These are phyloP conservation scores for Boeremia exigua DNA, from an alignment of 2,329 filamentous ascomycete species.

Conservation along the genomic window DNA sequence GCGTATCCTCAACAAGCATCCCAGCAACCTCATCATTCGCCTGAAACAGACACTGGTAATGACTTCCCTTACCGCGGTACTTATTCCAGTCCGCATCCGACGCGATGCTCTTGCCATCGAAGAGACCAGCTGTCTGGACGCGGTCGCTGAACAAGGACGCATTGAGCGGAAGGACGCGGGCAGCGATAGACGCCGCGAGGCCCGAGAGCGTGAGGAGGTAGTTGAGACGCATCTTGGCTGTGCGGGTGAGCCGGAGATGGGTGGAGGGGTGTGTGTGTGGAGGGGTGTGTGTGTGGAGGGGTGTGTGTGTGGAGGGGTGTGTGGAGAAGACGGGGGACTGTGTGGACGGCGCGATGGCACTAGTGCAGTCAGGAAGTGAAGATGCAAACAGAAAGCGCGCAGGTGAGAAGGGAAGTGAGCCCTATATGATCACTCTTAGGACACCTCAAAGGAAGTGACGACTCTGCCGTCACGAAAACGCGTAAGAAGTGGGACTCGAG, in stretches of 20 bases:
- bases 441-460: background rate
- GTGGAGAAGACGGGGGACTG: background rate
- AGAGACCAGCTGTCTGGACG: background rate
- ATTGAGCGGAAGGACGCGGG: background rate
- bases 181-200: background rate
- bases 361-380: background rate
- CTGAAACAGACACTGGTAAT: constrained; percentile 11
- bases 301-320: background rate
- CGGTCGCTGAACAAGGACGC: background rate
- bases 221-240: background rate
- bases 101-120: constrained; percentile 9
- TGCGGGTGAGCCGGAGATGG: background rate
- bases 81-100: constrained; percentile 17
- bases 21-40: constrained; percentile 14
- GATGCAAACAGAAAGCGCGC: background rate
- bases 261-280: too few species aligned
- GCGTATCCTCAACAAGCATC: constrained; percentile 2
- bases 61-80: constrained; percentile 7
- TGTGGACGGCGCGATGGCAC: background rate
- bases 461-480: too few species aligned
- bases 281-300: background rate
- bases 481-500: too few species aligned
- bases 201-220: background rate
- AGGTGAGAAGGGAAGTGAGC: background rate
- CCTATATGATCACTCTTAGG: background rate